These are phyloP conservation scores for Monosporascus sp. DNA, from an alignment of 2,329 filamentous ascomycete genomes.

Conservation along the genomic window DNA sequence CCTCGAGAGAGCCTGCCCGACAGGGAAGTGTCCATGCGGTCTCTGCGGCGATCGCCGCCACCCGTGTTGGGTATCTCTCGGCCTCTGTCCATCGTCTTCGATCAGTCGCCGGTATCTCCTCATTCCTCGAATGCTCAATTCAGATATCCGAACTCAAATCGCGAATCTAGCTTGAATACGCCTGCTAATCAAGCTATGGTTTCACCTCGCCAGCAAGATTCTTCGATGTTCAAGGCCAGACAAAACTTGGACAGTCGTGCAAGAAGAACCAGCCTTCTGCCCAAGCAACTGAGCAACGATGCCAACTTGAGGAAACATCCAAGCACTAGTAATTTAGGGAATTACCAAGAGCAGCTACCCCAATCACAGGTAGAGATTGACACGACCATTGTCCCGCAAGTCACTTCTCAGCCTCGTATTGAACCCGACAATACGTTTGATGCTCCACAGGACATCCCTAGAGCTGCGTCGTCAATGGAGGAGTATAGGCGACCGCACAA, in stretches of 20 bases:
- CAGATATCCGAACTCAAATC: conserved; percentile 1
- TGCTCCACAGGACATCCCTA: not conserved
- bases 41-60: conserved; percentile 35
- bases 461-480: not conserved
- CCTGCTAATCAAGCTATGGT: not conserved
- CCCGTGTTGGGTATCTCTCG: conserved; percentile 43
- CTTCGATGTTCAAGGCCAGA: not conserved
- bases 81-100: conserved; percentile 49
- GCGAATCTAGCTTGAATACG: not conserved
- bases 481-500: not conserved
- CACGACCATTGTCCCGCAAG: not conserved
- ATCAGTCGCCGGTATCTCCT: conserved; percentile 40
- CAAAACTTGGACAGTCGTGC: not conserved
- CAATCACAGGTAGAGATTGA: not conserved
- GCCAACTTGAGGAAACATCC: not conserved
- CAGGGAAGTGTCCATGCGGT: conserved; percentile 19
- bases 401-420: not conserved
- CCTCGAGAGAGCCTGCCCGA: conserved; percentile 9
- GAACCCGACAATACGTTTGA: not conserved
- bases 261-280: not conserved
- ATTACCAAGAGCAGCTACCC: not conserved
- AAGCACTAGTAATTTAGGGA: not conserved
- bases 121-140: conserved; percentile 12
- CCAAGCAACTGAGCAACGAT: not conserved
- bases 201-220: not conserved